These are phyloP conservation scores for Cladosporium phlei DNA, from an alignment of 2,329 filamentous ascomycete species.

Conservation along the genomic window DNA sequence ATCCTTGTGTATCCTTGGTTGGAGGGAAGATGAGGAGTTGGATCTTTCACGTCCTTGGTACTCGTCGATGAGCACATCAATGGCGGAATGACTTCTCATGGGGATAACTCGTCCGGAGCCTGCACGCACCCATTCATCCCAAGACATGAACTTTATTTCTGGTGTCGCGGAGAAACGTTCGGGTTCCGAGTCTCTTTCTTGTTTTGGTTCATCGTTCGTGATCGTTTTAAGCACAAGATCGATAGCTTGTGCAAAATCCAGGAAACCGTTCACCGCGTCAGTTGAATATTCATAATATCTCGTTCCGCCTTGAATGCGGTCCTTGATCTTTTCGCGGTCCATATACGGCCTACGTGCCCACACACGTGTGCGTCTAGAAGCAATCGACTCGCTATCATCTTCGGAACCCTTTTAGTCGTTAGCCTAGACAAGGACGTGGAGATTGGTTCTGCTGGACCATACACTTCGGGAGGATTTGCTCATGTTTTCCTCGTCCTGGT, in stretches of 20 bases:
- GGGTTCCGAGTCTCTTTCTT: not conserved
- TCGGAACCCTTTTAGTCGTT: too few species aligned
- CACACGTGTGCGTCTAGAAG: too few species aligned
- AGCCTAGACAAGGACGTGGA: too few species aligned
- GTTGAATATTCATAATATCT: not conserved
- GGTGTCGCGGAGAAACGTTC: not conserved
- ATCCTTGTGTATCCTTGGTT: not conserved
- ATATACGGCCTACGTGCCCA: too few species aligned
- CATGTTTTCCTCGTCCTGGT: too few species aligned
- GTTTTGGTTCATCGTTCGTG: not conserved
- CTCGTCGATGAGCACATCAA: constrained; percentile 4
- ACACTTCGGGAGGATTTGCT: too few species aligned
- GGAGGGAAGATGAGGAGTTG: not conserved
- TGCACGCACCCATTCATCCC: not conserved
- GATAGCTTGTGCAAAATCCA: not conserved
- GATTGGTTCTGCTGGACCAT: too few species aligned
- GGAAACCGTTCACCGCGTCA: not conserved
- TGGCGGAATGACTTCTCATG: not conserved
- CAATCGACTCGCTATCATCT: too few species aligned
- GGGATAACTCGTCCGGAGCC: not conserved
- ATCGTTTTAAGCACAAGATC: not conserved
- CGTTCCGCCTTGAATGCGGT: not conserved
- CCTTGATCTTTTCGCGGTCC: not conserved
- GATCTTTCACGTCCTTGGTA: not conserved
- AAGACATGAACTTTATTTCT: not conserved